Percentiles rank a stretch among this genome's conserved stretches.
Evolutionary conservation across 306 rosid genomes (phyloP).

Genomic region (Adenanthera pavonina): DNA sequence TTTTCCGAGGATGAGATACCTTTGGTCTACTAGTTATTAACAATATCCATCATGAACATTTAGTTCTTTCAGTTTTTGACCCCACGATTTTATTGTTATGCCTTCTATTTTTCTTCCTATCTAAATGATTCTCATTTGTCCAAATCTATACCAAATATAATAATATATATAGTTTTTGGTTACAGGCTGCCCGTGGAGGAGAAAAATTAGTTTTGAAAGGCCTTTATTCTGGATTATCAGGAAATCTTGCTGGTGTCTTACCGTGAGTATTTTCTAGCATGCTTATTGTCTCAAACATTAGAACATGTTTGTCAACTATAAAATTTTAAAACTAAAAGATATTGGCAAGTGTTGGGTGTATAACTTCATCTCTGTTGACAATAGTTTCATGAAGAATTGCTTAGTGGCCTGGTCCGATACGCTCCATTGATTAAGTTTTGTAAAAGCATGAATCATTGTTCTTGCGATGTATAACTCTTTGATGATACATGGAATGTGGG

Average conservation of each 20-base stretch:
- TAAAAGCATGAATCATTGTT: neutral
- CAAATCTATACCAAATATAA: constrained; percentile 21
- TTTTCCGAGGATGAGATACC: neutral
- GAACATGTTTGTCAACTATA: constrained; percentile 41
- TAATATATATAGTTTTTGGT: neutral
- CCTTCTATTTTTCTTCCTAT: constrained; percentile 2
- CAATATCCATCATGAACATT: constrained; percentile 25
- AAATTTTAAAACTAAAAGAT: constrained; percentile 32
- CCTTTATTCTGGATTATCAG: constrained; percentile 95
- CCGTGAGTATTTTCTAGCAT: constrained; percentile 71
- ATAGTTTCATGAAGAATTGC: constrained; percentile 29
- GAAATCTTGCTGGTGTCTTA: constrained; percentile 94
- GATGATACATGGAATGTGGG: constrained; percentile 13
- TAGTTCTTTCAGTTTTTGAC: constrained; percentile 10
- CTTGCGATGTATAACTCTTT: neutral
- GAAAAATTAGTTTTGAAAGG: constrained; percentile 78
- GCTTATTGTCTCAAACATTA: constrained; percentile 34
- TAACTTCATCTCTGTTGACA: constrained; percentile 24
- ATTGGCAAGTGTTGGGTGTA: constrained; percentile 24
- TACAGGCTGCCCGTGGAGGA: constrained; percentile 90
- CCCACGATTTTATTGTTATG: neutral
- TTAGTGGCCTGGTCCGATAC: constrained; percentile 16
- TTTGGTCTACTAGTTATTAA: neutral
- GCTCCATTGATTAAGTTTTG: neutral
- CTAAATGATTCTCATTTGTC: constrained; percentile 23